phyloP scores from a whole-genome alignment of 2,329 filamentous ascomycete species.

The Penicillium sp. region DNA sequence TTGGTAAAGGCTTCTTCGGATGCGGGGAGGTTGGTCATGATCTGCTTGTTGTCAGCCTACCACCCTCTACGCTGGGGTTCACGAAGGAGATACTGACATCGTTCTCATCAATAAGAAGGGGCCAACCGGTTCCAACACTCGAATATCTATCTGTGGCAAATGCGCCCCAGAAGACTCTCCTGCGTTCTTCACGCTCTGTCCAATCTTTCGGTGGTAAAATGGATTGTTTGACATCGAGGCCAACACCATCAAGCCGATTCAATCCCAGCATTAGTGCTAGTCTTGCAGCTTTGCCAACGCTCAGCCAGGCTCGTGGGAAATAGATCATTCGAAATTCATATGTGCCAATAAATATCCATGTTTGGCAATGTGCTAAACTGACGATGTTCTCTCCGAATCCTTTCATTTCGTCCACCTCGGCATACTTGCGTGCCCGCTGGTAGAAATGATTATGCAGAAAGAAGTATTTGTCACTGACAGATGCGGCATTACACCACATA shows the following conservation, averaged over 20 bases:
- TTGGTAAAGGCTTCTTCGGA: conserved; percentile 83
- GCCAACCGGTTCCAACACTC: conserved; percentile 96
- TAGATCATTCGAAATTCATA: conserved; percentile 99
- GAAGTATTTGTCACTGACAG: conserved; percentile 76
- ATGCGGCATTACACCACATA: conserved; percentile 93
- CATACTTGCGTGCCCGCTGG: conserved; percentile 81
- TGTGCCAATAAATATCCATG: conserved; percentile 73
- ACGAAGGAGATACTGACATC: conserved; percentile 57
- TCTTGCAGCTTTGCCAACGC: conserved; percentile 76
- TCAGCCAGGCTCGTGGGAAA: conserved; percentile 94
- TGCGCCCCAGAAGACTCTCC: conserved; percentile 92
- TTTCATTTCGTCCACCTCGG: conserved; percentile 85
- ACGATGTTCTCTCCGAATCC: conserved; percentile 89
- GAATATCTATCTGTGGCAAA: conserved; percentile 90
- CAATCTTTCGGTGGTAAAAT: conserved; percentile 83
- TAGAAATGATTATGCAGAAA: conserved; percentile 87
- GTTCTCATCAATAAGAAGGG: conserved; percentile 86
- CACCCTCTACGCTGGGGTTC: no score
- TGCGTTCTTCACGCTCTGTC: conserved; percentile 88
- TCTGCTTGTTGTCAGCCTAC: conserved; percentile 45
- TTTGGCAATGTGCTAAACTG: conserved; percentile 80
- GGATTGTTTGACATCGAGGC: conserved; percentile 89
- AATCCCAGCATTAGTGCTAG: conserved; percentile 89
- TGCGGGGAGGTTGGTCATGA: conserved; percentile 79
- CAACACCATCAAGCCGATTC: conserved; percentile 78